Evolutionary conservation across 148 eudicot species (phyloP).

Genomic region (Simmondsia chinensis): DNA sequence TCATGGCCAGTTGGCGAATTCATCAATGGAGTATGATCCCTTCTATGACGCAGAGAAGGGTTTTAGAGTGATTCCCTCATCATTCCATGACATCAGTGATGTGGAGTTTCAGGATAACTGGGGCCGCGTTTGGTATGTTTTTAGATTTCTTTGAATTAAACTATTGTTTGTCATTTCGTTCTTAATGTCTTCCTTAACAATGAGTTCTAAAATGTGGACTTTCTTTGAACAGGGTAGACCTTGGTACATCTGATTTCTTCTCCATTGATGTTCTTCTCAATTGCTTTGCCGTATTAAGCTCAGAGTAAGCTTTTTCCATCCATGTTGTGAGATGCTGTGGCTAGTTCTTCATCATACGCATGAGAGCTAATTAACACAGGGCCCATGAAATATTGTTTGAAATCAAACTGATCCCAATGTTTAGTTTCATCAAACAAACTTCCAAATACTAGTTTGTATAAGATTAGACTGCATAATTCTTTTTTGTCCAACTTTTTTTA

Average conservation of each 20-base stretch:
- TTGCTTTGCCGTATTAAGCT: slow-evolving; percentile 84
- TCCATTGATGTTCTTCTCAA: slow-evolving; percentile 86
- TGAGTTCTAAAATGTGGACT: slow-evolving; percentile 1
- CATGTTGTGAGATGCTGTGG: not conserved
- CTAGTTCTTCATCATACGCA: too few species aligned
- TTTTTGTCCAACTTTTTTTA: too few species aligned
- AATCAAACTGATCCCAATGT: too few species aligned
- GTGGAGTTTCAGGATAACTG: slow-evolving; percentile 96
- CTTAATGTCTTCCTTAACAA: not conserved
- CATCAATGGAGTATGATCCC: slow-evolving; percentile 69
- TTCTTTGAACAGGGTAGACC: slow-evolving; percentile 82
- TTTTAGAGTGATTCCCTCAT: slow-evolving; percentile 70
- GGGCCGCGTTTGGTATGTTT: slow-evolving; percentile 81
- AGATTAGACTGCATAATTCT: too few species aligned
- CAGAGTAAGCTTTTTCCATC: slow-evolving; percentile 54
- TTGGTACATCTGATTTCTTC: slow-evolving; percentile 83
- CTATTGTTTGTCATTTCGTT: not conserved
- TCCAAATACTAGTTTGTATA: too few species aligned
- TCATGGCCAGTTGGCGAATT: slow-evolving; percentile 53
- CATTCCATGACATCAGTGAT: slow-evolving; percentile 86
- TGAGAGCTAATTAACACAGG: too few species aligned
- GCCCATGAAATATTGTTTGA: too few species aligned
- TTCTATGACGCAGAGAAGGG: slow-evolving; percentile 80
- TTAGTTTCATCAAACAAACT: too few species aligned
- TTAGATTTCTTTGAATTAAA: not conserved